Evolutionary conservation across 108 stramenopile genomes (phyloP), one percentile per base, ranked within the genome.

Genomic region (Nitzschia sp.): DNA sequence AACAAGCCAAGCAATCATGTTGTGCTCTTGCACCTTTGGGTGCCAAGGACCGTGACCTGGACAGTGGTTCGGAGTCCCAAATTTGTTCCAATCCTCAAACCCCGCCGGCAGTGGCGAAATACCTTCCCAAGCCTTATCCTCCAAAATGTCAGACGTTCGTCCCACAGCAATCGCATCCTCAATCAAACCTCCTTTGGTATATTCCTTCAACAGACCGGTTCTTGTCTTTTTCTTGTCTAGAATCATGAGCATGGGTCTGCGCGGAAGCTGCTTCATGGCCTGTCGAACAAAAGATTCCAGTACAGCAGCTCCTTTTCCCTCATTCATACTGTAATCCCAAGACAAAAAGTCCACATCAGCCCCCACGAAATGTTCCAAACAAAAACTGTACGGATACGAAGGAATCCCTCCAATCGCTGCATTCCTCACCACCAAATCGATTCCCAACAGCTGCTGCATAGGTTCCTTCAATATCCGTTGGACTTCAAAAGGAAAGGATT

Each of bases 281-380:
- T 91, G 90, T 55, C 93, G 83, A 19, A 94, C 29, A 67, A 85
- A 94, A 26, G 83, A 78, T 71, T 94, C 93, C 40, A 94, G 55
- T 8, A 81, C 84, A 0, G 86, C 63, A 17, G 51, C 73, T 24
- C 70, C 74, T 53, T 67, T 60, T 17, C 78, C 80, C 56, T 90
- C 92, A 65, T 94, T 94, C 93, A 94, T 94, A 37, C 78, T 81
- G 63, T 89, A 94, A 76, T 90, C 93, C 93, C 93, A 94, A 26
- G 71, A 72, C 15, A 90, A 53, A 7, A 85, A 83, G 63, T 94
- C 88, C 7, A 88, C 62, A 57, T 90, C 87, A 8, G 52, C 62
- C 1, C 90, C 90, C 56, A 85, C 57, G 67, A 94, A 94, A 51
- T 91, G 84, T 42, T 79, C 68, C 42, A 94, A 44, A 63, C 93